Conservation (phyloP, 345 rosid species). For the Eucalyptus albens region DNA sequence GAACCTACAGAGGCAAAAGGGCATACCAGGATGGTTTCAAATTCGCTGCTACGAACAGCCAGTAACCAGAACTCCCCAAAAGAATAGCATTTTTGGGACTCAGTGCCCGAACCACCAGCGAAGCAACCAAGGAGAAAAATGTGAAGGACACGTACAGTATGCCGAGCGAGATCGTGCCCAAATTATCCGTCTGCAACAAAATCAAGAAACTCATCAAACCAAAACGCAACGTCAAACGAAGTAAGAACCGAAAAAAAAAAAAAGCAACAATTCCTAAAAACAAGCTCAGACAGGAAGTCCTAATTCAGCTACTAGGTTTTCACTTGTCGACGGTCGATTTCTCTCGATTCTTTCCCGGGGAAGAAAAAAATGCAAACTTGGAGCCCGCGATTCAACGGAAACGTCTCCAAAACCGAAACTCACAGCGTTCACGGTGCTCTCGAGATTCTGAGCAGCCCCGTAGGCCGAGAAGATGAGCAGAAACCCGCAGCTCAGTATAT, state of each 20-base stretch:
- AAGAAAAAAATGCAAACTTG: background rate
- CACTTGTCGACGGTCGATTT: background rate
- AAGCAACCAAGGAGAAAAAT: conserved; percentile 71
- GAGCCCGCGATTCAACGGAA: background rate
- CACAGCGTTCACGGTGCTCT: conserved; percentile 73
- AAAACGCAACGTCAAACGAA: background rate
- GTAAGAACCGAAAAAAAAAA: background rate
- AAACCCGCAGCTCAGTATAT: conserved; percentile 69
- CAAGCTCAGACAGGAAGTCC: background rate
- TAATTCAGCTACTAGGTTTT: background rate
- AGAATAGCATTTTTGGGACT: conserved; percentile 79
- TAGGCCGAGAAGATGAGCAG: conserved; percentile 70
- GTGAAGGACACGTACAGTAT: conserved; percentile 80
- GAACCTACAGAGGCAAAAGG: background rate
- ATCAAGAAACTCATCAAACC: background rate
- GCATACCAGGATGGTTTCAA: conserved; percentile 70
- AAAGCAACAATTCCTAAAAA: background rate
- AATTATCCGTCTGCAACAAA: conserved; percentile 36
- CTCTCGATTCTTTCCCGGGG: background rate
- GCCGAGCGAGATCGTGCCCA: conserved; percentile 88
- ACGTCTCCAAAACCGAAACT: background rate
- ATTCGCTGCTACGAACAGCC: conserved; percentile 89
- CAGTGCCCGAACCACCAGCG: conserved; percentile 65
- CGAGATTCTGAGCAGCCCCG: conserved; percentile 96
- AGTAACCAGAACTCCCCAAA: conserved; percentile 84